phyloP scores from a whole-genome alignment of 2,329 filamentous ascomycete species.

The Sarocladium oryzae region DNA sequence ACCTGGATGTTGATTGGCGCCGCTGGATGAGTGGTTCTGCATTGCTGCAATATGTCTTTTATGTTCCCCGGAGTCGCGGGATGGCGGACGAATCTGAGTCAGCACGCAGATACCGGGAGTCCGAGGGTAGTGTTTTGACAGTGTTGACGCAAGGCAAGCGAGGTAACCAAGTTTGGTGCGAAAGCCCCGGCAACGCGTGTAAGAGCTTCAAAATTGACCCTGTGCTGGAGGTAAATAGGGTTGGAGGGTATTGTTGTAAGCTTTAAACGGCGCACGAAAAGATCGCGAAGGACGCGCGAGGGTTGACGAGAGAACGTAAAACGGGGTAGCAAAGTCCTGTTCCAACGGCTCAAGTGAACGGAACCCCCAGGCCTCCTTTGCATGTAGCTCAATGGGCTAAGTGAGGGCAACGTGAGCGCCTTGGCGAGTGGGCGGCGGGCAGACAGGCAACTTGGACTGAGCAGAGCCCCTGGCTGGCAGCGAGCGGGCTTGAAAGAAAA shows the following conservation, averaged over 20 bases:
- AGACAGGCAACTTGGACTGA: too few species aligned
- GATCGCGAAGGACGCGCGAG: neutral
- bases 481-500: neutral
- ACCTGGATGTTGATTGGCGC: conserved; percentile 9
- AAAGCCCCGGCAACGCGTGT: neutral
- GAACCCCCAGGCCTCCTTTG: neutral
- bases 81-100: conserved; percentile 7
- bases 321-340: neutral
- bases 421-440: conserved; percentile 1
- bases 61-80: conserved; percentile 1
- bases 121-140: neutral
- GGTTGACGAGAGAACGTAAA: neutral
- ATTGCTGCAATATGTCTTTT: conserved; percentile 2
- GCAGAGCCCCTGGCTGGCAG: neutral
- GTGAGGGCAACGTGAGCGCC: neutral
- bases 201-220: neutral
- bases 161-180: neutral
- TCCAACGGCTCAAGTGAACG: neutral
- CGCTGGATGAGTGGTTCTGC: conserved; percentile 8
- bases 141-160: neutral
- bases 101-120: conserved; percentile 1
- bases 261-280: neutral
- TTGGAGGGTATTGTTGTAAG: neutral
- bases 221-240: neutral
- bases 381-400: neutral